Evolutionary conservation across 441 rosid genomes (phyloP), one percentile per base, ranked within the genome.

Genomic region (Mallotus repandus): DNA sequence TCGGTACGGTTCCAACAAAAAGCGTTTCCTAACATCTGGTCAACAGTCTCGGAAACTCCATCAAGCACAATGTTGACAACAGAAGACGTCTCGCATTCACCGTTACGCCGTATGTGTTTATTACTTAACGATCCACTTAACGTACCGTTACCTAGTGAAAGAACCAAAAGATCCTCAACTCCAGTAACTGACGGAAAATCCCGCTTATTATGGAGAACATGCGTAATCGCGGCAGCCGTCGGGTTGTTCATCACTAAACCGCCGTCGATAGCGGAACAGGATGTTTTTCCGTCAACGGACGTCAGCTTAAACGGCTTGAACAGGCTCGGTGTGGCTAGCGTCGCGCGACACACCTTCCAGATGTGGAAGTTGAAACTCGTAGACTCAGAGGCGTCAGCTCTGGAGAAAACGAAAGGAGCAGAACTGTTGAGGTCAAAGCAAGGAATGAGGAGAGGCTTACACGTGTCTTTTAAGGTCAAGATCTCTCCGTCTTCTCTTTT

Each of bases 181-280:
- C 97, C 78, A 79, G 87, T 90, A 22, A 85, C 95, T 0, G 86
- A 77, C 19, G 98, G 98, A 79, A 94, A 94, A 73, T 90, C 98
- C 16, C 92, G 84, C 81, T 92, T 94, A 91, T 94, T 94, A 77
- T 94, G 98, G 56, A 94, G 88, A 70, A 92, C 98, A 78, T 94
- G 98, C 41, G 98, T 94, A 21, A 90, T 90, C 58, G 95, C 96
- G 0, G 97, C 97, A 2, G 96, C 91, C 4, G 97, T 82, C 18
- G 99, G 99, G 53, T 94, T 94, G 82, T 94, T 94, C 99, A 94
- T 94, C 77, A 92, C 98, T 25, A 94, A 74, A 9, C 99, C 97
- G 14, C 99, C 99, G 79, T 92, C 99, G 1, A 92, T 87, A 73
- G 96, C 93, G 50, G 85, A 76, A 81, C 97, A 94, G 6, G 81